These are phyloP conservation scores for Monosporascus sp. DNA, from an alignment of 2,329 filamentous ascomycete genomes.

Conservation along the genomic window DNA sequence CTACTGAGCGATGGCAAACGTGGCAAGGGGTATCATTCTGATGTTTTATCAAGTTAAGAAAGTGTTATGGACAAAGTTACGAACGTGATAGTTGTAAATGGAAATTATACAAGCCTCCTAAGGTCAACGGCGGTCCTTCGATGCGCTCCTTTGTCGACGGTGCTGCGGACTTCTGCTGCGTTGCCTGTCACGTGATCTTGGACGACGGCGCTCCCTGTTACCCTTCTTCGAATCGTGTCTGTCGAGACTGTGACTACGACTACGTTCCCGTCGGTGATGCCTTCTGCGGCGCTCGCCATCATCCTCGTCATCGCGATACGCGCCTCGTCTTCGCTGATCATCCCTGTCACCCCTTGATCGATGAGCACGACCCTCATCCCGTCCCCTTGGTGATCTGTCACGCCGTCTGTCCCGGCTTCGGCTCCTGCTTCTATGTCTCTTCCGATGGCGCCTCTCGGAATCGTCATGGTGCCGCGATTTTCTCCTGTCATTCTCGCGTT, in stretches of 20 bases:
- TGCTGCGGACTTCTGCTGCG: slow-evolving; percentile 18
- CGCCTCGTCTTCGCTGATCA: slow-evolving; percentile 29
- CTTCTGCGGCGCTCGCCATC: slow-evolving; percentile 9
- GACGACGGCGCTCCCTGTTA: slow-evolving; percentile 12
- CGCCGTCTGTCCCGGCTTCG: slow-evolving; percentile 19
- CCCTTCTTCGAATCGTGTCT: slow-evolving; percentile 10
- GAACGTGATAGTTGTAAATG: background rate
- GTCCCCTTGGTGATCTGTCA: slow-evolving; percentile 21
- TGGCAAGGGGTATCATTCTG: too few relatives aligned
- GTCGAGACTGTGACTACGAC: slow-evolving; percentile 18
- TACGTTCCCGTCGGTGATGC: slow-evolving; percentile 12
- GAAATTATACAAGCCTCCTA: background rate
- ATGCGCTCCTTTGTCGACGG: slow-evolving; percentile 10
- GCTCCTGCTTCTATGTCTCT: slow-evolving; percentile 27
- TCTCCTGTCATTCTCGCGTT: slow-evolving; percentile 14
- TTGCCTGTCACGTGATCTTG: slow-evolving; percentile 17
- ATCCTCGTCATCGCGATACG: slow-evolving; percentile 15
- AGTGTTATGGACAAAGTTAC: background rate
- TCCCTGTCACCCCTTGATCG: slow-evolving; percentile 37
- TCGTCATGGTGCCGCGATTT: slow-evolving; percentile 22
- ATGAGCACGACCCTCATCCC: slow-evolving; percentile 14
- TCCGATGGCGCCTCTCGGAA: slow-evolving; percentile 27
- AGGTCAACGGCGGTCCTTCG: slow-evolving; percentile 5
- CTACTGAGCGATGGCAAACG: too few relatives aligned
- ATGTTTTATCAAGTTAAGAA: background rate